Percentiles rank a stretch among this genome's conserved stretches.
Evolutionary conservation across 2,329 filamentous ascomycete species (phyloP).

Genomic region (Botryotinia convoluta): DNA sequence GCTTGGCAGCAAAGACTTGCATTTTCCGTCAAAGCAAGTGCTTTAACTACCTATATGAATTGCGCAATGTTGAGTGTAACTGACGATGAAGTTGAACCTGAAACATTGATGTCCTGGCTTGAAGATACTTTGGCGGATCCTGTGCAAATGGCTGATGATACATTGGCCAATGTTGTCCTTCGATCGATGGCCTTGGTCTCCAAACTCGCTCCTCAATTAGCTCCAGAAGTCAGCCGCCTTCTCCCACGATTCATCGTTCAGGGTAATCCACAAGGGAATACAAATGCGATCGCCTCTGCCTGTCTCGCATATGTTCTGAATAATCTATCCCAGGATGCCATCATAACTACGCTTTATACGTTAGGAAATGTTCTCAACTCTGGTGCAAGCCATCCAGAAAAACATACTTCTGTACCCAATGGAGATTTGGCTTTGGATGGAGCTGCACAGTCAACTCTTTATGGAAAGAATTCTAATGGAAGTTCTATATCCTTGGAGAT

Average conservation of each 20-base stretch:
- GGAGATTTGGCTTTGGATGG: slow-evolving; percentile 53
- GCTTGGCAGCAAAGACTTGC: slow-evolving; percentile 83
- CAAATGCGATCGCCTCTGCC: slow-evolving; percentile 74
- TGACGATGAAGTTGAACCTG: slow-evolving; percentile 75
- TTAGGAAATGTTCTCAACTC: slow-evolving; percentile 93
- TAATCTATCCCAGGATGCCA: slow-evolving; percentile 82
- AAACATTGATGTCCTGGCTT: slow-evolving; percentile 79
- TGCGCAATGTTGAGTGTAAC: slow-evolving; percentile 70
- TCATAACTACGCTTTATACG: slow-evolving; percentile 93
- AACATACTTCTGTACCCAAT: slow-evolving; percentile 43
- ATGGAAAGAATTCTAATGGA: slow-evolving; percentile 60
- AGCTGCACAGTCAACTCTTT: slow-evolving; percentile 47
- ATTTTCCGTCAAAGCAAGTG: slow-evolving; percentile 79
- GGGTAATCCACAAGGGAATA: slow-evolving; percentile 65
- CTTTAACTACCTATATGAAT: slow-evolving; percentile 79
- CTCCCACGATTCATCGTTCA: slow-evolving; percentile 88
- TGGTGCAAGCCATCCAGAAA: slow-evolving; percentile 50
- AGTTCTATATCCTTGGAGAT: slow-evolving; percentile 78
- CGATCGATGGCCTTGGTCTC: slow-evolving; percentile 81
- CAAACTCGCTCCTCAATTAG: slow-evolving; percentile 68
- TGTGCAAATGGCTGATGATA: slow-evolving; percentile 76
- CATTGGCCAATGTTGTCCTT: slow-evolving; percentile 73
- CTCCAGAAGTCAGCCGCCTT: slow-evolving; percentile 72
- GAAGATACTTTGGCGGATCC: slow-evolving; percentile 77
- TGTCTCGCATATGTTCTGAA: slow-evolving; percentile 80